Base-by-base conservation (phyloP, 129 eudicot genomes). In the Gnaphalium uliginosum region DNA sequence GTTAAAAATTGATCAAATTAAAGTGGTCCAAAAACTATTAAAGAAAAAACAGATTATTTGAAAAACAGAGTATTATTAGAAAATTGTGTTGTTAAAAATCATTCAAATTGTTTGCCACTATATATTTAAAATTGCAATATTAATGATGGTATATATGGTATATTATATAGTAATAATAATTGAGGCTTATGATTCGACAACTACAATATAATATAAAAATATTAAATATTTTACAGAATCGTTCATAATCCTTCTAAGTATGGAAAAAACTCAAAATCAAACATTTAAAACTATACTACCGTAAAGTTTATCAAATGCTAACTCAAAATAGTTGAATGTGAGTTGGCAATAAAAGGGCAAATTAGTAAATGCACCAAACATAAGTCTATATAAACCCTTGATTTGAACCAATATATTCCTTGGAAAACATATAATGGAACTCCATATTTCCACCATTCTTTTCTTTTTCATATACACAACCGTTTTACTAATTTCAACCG, bases 381-480 rank as follows among this genome's bases (percentile, higher is more conserved):
- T 4, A 25, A 11, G 4, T 3, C 27, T 59, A 48, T 68, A 58
- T 35, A 77, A 77, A 68, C 81, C 75, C 76, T 25, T 59, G 6
- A 13, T 25, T 57, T n/a, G 61, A 68, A 68, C 21, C 69, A 29
- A 43, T 61, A 29, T 61, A 41, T 43, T 29, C 26, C 59, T 41
- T n/a, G 19, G 9, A 46, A 69, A 14, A 6, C 1, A 68, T 30
- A 59, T 2, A 59, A 78, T 78, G 81, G 71, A 69, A 69, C 19
- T 69, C 54, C 71, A 59, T 26, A 62, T 30, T 15, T 8, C 76
- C 76, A 78, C 64, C 35, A 69, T 2, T 26, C 65, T 78, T 41
- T 46, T 70, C 71, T 18, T 60, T 63, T 46, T 78, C 54, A 4
- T 78, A 64, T 60, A 50, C 1, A 60, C 75, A 5, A 19, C 29